Base-by-base conservation (phyloP, 768 basidiomycete genomes). In the Kwoniella botswanensis region DNA sequence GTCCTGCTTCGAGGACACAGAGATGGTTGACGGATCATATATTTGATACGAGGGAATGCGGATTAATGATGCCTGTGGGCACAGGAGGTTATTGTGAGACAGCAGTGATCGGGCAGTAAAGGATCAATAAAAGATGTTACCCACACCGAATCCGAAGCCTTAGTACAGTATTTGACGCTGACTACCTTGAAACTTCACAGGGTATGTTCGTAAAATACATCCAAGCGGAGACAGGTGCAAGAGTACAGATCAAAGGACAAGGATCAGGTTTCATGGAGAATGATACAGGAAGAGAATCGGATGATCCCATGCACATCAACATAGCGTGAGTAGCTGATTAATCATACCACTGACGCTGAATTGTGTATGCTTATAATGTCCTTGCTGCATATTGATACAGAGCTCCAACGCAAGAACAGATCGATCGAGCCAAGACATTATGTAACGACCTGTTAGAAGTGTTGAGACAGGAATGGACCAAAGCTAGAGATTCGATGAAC, bases 151-250 rank as follows among this genome's bases (percentile, higher is more conserved):
- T 35, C 35, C 35, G 4, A 35, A 6, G 35, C 35, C 35, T 35
- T 35, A 9, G 35, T 35, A 35, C 7, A 35, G 35, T 35, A 35
- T 35, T 35, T 9, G 35, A 6, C 6, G 35, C 35, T 35, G 35
- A 35, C 35, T 6, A 15, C 46, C 46, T 50, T 18, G 46, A 35
- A 35, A 35, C n/a, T 24, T 18, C 62, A 10, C 82, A 93, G 92
- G 95, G 95, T 74, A 90, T 93, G 74, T 99, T 98, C 79, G 96
- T 99, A 75, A 99, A 99, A 85, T 94, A 94, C 82, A 98, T 98
- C 61, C 96, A 99, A 84, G 88, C 91, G 76, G 96, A 99, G 84
- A 99, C 96, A 0, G 90, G 91, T 35, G 96, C 95, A 6, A 88
- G 96, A 70, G 96, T 99, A 10, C 96, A 99, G 82, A 97, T 99